Evolutionary conservation across 2,329 filamentous ascomycete species (phyloP), one percentile per base, ranked within the genome.

Genomic region (Aspergillus latus): DNA sequence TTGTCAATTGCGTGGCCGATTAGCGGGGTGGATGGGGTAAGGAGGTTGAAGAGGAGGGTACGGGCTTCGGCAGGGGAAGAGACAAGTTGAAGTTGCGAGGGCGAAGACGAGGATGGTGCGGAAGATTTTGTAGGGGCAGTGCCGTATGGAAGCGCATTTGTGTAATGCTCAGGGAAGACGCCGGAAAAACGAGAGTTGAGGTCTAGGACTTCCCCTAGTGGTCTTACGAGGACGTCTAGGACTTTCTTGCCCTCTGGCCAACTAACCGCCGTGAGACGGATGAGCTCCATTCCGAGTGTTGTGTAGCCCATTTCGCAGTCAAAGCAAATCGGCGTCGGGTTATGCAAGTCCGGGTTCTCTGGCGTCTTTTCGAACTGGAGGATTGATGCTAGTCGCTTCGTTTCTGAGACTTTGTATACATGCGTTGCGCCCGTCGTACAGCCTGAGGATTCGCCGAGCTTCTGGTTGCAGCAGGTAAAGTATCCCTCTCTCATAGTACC

Each of bases 281-380:
- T 87, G 15, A 99, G 82, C 72, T 99, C 94, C 62, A 97, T 78
- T 0, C 95, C 94, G 49, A 88, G 74, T 0, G 90, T 89, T 0
- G 95, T 99, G 69, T 96, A 97, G 4, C 90, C 90, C 94, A 99
- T 99, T 70, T 99, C 94, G 67, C 94, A 97, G 71, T 99, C 94
- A 66, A 99, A 93, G 61, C 86, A 88, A 9, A 97, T 85, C 36
- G 83, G 83, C 1, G 60, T 64, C 30, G 55, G 59, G 39, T 61
- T 65, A 59, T 72, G 67, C 7, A 21, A 5, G 10, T 62, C 60
- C 43, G 64, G 62, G 29, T 77, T 73, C 29, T 49, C 39, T 0
- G 92, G 92, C 0, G 94, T 97, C 59, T 84, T 75, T 55, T 85
- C 82, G 70, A 95, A 99, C 50, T 93, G 92, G 65, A 95, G 81